Conservation (phyloP, 148 eudicot genomes). For the Cornus florida region DNA sequence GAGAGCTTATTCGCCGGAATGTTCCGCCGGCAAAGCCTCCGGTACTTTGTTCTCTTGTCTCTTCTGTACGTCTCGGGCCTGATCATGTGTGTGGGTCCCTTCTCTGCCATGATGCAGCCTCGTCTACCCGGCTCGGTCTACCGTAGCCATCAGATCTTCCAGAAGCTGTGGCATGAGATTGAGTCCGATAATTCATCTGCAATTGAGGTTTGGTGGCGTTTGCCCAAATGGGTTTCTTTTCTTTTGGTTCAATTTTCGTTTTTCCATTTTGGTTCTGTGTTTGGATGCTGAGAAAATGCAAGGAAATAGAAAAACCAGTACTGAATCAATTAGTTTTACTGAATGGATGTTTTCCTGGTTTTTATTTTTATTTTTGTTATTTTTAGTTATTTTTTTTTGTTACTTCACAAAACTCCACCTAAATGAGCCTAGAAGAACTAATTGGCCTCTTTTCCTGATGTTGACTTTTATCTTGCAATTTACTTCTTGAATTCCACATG, state of each 20-base stretch:
- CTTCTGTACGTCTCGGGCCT: slow-evolving; percentile 54
- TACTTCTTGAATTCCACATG: background rate
- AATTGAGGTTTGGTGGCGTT: slow-evolving; percentile 40
- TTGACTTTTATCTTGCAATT: too few relatives aligned
- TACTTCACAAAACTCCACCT: too few relatives aligned
- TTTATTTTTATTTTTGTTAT: background rate
- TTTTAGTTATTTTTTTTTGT: background rate
- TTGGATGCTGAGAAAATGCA: slow-evolving; percentile 12
- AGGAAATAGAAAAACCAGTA: background rate
- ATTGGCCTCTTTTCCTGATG: background rate
- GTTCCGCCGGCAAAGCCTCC: slow-evolving; percentile 33
- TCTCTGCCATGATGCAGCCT: slow-evolving; percentile 45
- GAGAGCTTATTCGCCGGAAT: slow-evolving; percentile 27
- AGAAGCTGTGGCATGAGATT: slow-evolving; percentile 48
- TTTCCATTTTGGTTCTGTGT: background rate
- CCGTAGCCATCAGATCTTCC: slow-evolving; percentile 56
- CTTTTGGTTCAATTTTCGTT: background rate
- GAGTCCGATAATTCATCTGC: slow-evolving; percentile 40
- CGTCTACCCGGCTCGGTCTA: slow-evolving; percentile 65
- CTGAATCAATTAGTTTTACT: background rate
- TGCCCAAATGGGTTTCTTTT: background rate
- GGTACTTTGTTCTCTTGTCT: slow-evolving; percentile 49
- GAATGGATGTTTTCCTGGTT: background rate
- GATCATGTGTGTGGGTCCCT: slow-evolving; percentile 47
- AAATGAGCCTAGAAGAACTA: background rate